Percentiles rank a stretch among this genome's conserved stretches.
Evolutionary conservation across 2,329 filamentous ascomycete species (phyloP).

Genomic region (Paecilomyces variotii): DNA sequence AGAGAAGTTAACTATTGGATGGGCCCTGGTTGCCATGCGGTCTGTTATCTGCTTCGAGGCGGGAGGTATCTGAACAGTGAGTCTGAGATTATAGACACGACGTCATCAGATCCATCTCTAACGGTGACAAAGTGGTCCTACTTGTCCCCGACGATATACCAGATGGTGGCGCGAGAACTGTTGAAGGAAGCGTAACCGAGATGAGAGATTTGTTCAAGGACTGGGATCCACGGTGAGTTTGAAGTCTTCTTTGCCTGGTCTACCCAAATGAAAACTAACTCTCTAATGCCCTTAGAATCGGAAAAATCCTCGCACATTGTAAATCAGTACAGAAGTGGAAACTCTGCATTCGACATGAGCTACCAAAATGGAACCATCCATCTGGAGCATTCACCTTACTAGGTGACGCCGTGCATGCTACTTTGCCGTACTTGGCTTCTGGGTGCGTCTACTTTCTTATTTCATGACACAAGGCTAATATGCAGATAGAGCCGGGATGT

Average conservation of each 20-base stretch:
- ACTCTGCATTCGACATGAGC: slow-evolving; percentile 48
- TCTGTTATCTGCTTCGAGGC: not conserved
- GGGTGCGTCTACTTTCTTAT: slow-evolving; percentile 18
- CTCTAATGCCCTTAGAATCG: slow-evolving; percentile 25
- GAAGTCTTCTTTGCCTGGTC: not conserved
- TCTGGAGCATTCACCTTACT: slow-evolving; percentile 51
- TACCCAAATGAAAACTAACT: not conserved
- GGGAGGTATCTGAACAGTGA: not conserved
- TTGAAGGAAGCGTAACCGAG: slow-evolving; percentile 45
- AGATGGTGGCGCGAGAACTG: slow-evolving; percentile 41
- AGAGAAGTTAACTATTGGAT: not conserved
- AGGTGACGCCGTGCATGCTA: slow-evolving; percentile 58
- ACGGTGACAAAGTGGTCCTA: slow-evolving; percentile 43
- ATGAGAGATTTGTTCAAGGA: slow-evolving; percentile 47
- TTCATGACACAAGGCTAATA: not conserved
- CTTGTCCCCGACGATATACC: slow-evolving; percentile 57
- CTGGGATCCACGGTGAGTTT: slow-evolving; percentile 46
- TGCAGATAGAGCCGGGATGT: slow-evolving; percentile 47
- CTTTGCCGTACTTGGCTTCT: slow-evolving; percentile 53
- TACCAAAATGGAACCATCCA: slow-evolving; percentile 51
- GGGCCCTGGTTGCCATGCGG: not conserved
- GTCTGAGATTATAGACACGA: not conserved
- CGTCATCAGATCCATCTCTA: not conserved
- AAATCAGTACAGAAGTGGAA: slow-evolving; percentile 55
- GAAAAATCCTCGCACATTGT: slow-evolving; percentile 51